Conservation (phyloP, 2,329 filamentous ascomycete species). For the Ceratocystis smalleyi region DNA sequence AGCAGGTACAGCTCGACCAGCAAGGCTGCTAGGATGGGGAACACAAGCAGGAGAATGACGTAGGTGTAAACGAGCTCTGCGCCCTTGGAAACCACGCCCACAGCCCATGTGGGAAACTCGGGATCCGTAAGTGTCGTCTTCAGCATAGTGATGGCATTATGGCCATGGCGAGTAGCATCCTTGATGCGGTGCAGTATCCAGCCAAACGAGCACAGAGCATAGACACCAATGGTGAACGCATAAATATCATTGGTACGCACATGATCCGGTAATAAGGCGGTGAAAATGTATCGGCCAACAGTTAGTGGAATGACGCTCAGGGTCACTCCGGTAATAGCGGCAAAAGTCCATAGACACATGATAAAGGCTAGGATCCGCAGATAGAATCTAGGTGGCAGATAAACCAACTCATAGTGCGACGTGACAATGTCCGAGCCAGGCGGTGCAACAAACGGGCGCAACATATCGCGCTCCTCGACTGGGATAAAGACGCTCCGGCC, state of each 20-base stretch:
- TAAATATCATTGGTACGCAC: constrained; percentile 86
- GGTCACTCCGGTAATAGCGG: constrained; percentile 69
- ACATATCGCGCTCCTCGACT: constrained; percentile 33
- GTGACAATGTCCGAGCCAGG: constrained; percentile 36
- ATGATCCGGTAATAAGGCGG: constrained; percentile 51
- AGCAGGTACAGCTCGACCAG: constrained; percentile 79
- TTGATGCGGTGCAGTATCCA: constrained; percentile 44
- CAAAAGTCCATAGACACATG: constrained; percentile 81
- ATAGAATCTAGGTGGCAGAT: constrained; percentile 73
- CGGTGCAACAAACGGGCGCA: background rate
- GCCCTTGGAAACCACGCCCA: constrained; percentile 23
- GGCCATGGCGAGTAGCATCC: background rate
- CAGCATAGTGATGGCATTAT: background rate
- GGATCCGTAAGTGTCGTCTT: constrained; percentile 15
- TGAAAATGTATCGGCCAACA: constrained; percentile 67
- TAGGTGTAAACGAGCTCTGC: constrained; percentile 56
- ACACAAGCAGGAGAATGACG: constrained; percentile 54
- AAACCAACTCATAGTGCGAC: constrained; percentile 53
- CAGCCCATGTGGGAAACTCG: constrained; percentile 19
- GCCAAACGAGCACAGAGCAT: constrained; percentile 52
- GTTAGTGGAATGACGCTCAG: constrained; percentile 76
- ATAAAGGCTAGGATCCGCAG: constrained; percentile 72
- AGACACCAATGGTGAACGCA: constrained; percentile 82
- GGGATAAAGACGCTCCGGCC: constrained; percentile 66
- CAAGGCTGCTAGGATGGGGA: constrained; percentile 65